phyloP scores from a whole-genome alignment of 345 rosid species.

The Lumnitzera racemosa region DNA sequence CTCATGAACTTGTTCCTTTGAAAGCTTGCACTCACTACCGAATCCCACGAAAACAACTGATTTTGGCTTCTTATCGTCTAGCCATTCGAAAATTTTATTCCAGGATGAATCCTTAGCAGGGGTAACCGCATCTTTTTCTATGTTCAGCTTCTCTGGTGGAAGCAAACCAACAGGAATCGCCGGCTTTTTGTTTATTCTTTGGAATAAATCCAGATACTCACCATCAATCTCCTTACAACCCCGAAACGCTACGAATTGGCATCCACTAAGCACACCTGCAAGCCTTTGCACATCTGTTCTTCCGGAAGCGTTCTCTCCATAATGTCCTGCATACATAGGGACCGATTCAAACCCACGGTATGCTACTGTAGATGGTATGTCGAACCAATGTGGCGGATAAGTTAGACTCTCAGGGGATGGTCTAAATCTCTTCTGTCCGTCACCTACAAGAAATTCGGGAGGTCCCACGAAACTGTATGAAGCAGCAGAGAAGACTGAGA shows the following conservation, averaged over 20 bases:
- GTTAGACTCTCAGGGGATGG: slow-evolving; percentile 10
- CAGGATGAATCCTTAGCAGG: not conserved
- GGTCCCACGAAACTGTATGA: not conserved
- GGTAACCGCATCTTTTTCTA: not conserved
- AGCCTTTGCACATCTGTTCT: slow-evolving; percentile 9
- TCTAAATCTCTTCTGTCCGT: not conserved
- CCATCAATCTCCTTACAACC: slow-evolving; percentile 20
- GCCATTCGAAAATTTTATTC: slow-evolving; percentile 19
- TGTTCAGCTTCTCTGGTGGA: slow-evolving; percentile 4
- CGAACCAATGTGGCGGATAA: slow-evolving; percentile 10
- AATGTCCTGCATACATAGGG: not conserved
- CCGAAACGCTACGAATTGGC: slow-evolving; percentile 12
- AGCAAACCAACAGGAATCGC: slow-evolving; percentile 23
- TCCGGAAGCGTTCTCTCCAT: slow-evolving; percentile 13
- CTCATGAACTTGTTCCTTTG: slow-evolving; percentile 18
- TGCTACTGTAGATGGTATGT: not conserved
- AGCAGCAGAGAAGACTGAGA: slow-evolving; percentile 16
- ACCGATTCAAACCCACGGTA: slow-evolving; percentile 6
- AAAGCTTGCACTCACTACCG: slow-evolving; percentile 23
- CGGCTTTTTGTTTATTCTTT: slow-evolving; percentile 1
- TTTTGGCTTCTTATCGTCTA: slow-evolving; percentile 13
- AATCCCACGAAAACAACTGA: slow-evolving; percentile 25
- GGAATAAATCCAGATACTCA: slow-evolving; percentile 7
- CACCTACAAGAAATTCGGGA: slow-evolving; percentile 5
- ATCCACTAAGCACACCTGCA: not conserved